Percentiles rank a stretch among this genome's conserved stretches.
Conservation (phyloP, 2,329 filamentous ascomycete genomes). For the Fusarium algeriense region DNA sequence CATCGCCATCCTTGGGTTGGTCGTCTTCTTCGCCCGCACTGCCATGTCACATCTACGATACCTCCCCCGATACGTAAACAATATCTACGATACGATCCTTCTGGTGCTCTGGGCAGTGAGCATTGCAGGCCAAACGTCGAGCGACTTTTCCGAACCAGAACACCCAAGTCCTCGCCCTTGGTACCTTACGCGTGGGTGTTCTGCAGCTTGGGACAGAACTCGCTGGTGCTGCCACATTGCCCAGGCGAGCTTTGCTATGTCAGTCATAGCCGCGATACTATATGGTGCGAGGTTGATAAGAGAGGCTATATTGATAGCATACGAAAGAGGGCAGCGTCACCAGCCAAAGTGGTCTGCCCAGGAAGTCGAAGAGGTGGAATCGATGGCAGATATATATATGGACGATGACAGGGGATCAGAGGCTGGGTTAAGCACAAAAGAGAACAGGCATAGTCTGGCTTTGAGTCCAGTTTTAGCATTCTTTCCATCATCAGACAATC, state of each 20-base stretch:
- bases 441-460: conserved; percentile 21
- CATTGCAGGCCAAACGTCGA: conserved; percentile 36
- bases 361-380: conserved; percentile 1
- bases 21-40: conserved; percentile 45
- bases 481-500: conserved; percentile 39
- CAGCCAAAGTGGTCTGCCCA: background rate
- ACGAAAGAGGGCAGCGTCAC: conserved; percentile 18
- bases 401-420: conserved; percentile 7
- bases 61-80: conserved; percentile 41
- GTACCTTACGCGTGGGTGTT: conserved; percentile 45
- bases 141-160: conserved; percentile 45
- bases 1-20: conserved; percentile 48
- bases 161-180: conserved; percentile 44
- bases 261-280: conserved; percentile 33
- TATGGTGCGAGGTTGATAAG: conserved; percentile 35
- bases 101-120: conserved; percentile 46
- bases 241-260: conserved; percentile 39
- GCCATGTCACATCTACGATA: conserved; percentile 41
- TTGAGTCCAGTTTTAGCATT: conserved; percentile 52
- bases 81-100: conserved; percentile 49
- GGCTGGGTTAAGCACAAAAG: background rate
- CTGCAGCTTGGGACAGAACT: conserved; percentile 27
- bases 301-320: conserved; percentile 20
- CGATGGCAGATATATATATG: conserved; percentile 14
- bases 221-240: conserved; percentile 39